These are phyloP conservation scores for Zizania palustris DNA, from an alignment of 202 grass and related monocot species.

Conservation along the genomic window DNA sequence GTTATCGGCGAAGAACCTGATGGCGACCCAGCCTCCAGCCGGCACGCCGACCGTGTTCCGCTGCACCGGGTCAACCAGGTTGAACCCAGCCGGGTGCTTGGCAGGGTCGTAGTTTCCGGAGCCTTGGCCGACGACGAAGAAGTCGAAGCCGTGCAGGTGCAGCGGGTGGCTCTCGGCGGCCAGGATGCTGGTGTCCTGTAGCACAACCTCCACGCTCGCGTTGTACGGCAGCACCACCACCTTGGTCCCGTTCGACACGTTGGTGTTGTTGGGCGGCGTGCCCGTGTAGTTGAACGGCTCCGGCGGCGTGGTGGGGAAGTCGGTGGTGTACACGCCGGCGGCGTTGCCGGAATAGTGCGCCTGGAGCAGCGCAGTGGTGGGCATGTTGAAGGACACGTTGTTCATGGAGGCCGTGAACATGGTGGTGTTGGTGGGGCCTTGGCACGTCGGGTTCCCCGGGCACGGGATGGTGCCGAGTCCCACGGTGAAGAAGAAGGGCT, in stretches of 20 bases:
- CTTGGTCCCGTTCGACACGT: constrained; percentile 61
- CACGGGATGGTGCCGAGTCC: constrained; percentile 70
- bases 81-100: constrained; percentile 47
- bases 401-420: constrained; percentile 70
- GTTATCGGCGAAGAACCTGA: constrained; percentile 65
- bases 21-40: constrained; percentile 59
- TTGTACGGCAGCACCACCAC: constrained; percentile 55
- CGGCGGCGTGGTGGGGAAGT: constrained; percentile 52
- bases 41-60: constrained; percentile 64
- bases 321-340: constrained; percentile 47
- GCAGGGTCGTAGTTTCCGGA: constrained; percentile 56
- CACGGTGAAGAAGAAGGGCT: constrained; percentile 74
- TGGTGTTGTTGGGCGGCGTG: constrained; percentile 65
- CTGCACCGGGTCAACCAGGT: constrained; percentile 63
- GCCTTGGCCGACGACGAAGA: constrained; percentile 64
- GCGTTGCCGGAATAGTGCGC: constrained; percentile 42
- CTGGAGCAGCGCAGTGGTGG: constrained; percentile 62
- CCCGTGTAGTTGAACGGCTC: constrained; percentile 87
- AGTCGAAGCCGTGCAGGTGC: constrained; percentile 75
- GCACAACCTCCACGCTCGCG: constrained; percentile 68
- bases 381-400: constrained; percentile 73
- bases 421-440: constrained; percentile 70
- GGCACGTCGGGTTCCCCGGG: background rate
- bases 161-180: constrained; percentile 76
- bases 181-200: constrained; percentile 70